Evolutionary conservation across 2,329 filamentous ascomycete genomes (phyloP).

Genomic region (Diaporthe sp.): DNA sequence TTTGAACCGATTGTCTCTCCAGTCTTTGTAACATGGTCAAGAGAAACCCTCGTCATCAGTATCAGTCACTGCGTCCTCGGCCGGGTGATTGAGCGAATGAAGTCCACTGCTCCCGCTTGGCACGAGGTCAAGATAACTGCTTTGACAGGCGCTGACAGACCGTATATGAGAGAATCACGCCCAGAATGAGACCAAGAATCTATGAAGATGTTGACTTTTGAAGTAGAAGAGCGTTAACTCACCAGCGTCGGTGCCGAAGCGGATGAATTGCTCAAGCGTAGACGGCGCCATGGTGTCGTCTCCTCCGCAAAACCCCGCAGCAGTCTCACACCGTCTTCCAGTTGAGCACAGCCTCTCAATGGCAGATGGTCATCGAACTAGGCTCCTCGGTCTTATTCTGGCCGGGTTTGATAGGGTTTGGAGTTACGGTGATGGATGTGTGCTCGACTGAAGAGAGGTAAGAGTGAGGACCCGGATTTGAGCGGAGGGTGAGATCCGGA

Average conservation of each 20-base stretch:
- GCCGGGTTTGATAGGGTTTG: too few species aligned
- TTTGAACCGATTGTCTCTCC: rapidly evolving
- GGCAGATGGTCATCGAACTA: not conserved
- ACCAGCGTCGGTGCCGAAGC: slow-evolving; percentile 52
- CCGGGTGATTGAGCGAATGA: too few species aligned
- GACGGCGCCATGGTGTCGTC: slow-evolving; percentile 21
- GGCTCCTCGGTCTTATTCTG: not conserved
- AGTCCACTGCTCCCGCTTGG: too few species aligned
- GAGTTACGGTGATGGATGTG: not conserved
- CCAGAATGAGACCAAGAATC: too few species aligned
- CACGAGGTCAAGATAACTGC: too few species aligned
- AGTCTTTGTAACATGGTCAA: not conserved
- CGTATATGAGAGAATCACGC: too few species aligned
- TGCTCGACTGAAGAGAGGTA: not conserved
- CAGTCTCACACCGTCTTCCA: not conserved
- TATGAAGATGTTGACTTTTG: not conserved
- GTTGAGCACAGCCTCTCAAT: not conserved
- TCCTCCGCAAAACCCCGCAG: not conserved
- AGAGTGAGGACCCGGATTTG: not conserved
- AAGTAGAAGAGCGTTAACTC: slow-evolving; percentile 17
- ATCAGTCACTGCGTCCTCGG: too few species aligned
- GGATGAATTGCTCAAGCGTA: slow-evolving; percentile 54
- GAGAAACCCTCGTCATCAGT: too few species aligned
- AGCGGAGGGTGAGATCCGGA: slow-evolving; percentile 2
- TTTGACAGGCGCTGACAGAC: too few species aligned